Percentiles rank a stretch among this genome's conserved stretches.
phyloP scores from a whole-genome alignment of 2,329 filamentous ascomycete species.

The Trichocomaceae sp. region DNA sequence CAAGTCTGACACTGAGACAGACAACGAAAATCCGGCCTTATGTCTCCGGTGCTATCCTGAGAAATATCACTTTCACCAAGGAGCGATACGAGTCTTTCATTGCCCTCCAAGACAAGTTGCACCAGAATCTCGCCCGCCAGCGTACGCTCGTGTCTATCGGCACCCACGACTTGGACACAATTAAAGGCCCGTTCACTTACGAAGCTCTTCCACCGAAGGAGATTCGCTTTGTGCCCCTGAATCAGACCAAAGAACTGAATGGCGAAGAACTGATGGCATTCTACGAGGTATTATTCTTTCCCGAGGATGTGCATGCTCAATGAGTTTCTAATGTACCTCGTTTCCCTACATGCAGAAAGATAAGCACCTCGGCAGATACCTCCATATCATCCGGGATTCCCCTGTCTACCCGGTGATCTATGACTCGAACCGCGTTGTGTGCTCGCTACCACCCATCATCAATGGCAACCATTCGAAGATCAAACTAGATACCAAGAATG shows the following conservation, averaged over 20 bases:
- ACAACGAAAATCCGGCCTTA: conserved; percentile 78
- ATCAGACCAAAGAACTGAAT: conserved; percentile 84
- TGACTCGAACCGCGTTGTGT: conserved; percentile 77
- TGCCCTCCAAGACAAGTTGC: conserved; percentile 91
- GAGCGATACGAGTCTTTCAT: conserved; percentile 97
- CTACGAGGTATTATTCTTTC: conserved; percentile 57
- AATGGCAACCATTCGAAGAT: conserved; percentile 98
- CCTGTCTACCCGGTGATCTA: conserved; percentile 95
- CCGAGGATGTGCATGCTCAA: not conserved
- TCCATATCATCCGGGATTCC: conserved; percentile 90
- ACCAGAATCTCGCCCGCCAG: conserved; percentile 90
- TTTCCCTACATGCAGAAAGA: conserved; percentile 55
- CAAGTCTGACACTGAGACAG: conserved; percentile 24
- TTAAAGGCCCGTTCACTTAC: conserved; percentile 93
- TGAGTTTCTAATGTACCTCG: not conserved
- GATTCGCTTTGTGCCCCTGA: conserved; percentile 84
- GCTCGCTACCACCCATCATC: conserved; percentile 95
- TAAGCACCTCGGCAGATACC: conserved; percentile 79
- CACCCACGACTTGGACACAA: conserved; percentile 89
- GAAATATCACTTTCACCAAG: conserved; percentile 86
- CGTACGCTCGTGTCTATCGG: conserved; percentile 93
- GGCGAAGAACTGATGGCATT: conserved; percentile 86
- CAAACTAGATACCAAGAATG: conserved; percentile 78
- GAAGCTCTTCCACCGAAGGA: conserved; percentile 87
- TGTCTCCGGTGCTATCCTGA: conserved; percentile 80